These are phyloP conservation scores for Starmera caribaea DNA, from an alignment of 805 yeast genomes.

Conservation along the genomic window DNA sequence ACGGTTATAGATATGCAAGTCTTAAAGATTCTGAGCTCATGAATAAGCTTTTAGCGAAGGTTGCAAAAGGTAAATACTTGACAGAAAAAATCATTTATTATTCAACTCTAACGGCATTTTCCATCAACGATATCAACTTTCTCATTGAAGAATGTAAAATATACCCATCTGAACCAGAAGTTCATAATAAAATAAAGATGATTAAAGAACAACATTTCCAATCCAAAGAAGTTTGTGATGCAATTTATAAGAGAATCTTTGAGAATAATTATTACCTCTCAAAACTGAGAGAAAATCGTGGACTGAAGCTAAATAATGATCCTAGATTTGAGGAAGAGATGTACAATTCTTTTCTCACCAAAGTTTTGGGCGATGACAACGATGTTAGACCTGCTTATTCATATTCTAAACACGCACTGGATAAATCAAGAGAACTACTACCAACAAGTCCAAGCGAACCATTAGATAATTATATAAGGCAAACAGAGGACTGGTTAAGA, in stretches of 20 bases:
- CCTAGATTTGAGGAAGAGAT: slow-evolving; percentile 1
- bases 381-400: slow-evolving; percentile 23
- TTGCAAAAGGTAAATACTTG: slow-evolving; percentile 10
- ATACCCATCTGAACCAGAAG: slow-evolving; percentile 14
- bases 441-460: slow-evolving; percentile 1
- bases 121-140: slow-evolving; percentile 6
- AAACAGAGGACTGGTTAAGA: slow-evolving; percentile 29
- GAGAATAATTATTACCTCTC: slow-evolving; percentile 8
- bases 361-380: slow-evolving; percentile 19
- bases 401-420: slow-evolving; percentile 19
- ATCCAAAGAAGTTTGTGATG: slow-evolving; percentile 8
- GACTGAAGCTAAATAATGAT: slow-evolving; percentile 2
- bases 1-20: slow-evolving; percentile 18
- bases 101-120: slow-evolving; percentile 1
- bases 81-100: slow-evolving; percentile 4
- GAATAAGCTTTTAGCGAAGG: slow-evolving; percentile 3
- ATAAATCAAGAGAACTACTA: slow-evolving; percentile 8
- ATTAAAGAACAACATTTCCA: slow-evolving; percentile 7
- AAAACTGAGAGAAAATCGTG: slow-evolving; percentile 2
- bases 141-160: slow-evolving; percentile 4
- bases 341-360: slow-evolving; percentile 5
- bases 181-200: slow-evolving; percentile 7
- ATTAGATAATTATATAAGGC: slow-evolving; percentile 15
- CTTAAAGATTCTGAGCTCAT: slow-evolving; percentile 10
- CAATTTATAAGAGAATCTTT: slow-evolving; percentile 6